Percentiles rank a stretch among this genome's conserved stretches.
Evolutionary conservation across 1,284 basidiomycete genomes (phyloP).

Genomic region (Trichosporon sp.): DNA sequence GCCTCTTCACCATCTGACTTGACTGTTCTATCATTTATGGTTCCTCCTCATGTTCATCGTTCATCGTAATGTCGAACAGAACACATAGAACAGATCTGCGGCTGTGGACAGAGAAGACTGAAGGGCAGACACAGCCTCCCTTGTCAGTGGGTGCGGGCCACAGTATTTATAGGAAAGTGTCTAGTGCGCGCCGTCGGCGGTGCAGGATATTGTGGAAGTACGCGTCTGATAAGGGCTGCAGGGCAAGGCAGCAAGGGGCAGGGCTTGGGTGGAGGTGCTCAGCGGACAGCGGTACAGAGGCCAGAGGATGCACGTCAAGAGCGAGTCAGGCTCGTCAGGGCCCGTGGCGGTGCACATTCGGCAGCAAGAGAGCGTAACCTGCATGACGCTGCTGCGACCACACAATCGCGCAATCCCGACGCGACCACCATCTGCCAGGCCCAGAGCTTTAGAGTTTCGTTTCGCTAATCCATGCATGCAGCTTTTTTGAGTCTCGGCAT

Average conservation of each 20-base stretch:
- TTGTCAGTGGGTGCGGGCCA: background rate
- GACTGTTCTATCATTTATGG: background rate
- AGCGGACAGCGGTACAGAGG: too few relatives aligned
- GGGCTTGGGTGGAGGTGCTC: background rate
- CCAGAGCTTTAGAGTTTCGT: background rate
- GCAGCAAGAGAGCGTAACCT: background rate
- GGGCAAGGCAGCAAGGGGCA: background rate
- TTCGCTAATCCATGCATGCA: background rate
- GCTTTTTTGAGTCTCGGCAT: background rate
- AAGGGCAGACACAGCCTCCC: background rate
- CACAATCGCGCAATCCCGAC: constrained; percentile 4
- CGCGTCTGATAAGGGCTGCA: background rate
- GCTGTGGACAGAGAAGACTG: too few relatives aligned
- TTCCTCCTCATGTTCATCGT: background rate
- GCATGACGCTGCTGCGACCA: background rate
- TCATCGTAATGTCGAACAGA: background rate
- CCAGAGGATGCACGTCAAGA: background rate
- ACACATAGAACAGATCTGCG: too few relatives aligned
- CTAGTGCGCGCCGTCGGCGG: background rate
- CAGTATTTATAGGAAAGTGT: background rate
- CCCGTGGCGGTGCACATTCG: constrained; percentile 13
- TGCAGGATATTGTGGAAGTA: background rate
- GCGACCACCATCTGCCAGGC: background rate
- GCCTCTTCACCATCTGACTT: too few relatives aligned
- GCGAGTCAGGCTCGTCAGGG: background rate